phyloP scores from a whole-genome alignment of 192 early-diverging fungal species.

The Entophlyctis luteolus region DNA sequence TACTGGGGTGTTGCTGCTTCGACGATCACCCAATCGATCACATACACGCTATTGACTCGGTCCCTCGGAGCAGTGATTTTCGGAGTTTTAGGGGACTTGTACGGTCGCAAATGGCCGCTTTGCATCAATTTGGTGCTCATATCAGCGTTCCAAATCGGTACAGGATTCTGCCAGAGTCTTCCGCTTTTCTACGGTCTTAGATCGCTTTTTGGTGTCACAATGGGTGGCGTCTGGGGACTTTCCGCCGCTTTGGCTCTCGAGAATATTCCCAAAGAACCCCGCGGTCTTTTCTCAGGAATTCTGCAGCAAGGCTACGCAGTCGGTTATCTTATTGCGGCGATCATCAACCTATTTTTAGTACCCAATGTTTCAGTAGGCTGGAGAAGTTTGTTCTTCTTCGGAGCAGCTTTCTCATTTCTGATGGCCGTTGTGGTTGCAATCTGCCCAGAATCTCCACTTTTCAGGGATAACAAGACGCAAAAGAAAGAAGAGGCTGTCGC shows the following conservation, averaged over 20 bases:
- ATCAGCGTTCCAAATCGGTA: constrained; percentile 57
- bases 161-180: constrained; percentile 63
- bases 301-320: constrained; percentile 69
- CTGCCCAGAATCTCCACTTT: no score
- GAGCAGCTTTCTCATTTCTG: no score
- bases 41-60: constrained; percentile 64
- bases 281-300: constrained; percentile 72
- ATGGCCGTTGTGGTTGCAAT: no score
- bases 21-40: constrained; percentile 60
- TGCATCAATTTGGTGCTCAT: constrained; percentile 63
- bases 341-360: constrained; percentile 57
- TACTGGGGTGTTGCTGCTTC: constrained; percentile 55
- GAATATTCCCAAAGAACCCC: constrained; percentile 57
- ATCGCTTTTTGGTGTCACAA: constrained; percentile 60
- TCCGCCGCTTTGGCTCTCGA: constrained; percentile 71
- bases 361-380: constrained; percentile 56
- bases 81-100: constrained; percentile 64
- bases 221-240: constrained; percentile 75
- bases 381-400: constrained; percentile 66
- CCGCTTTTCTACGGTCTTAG: constrained; percentile 60
- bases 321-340: constrained; percentile 63
- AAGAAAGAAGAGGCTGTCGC: no score
- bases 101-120: constrained; percentile 65
- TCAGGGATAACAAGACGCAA: no score
- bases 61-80: constrained; percentile 71